A percentile compares a stretch with the other conserved stretches of the same genome.
Conservation (phyloP, 352 stramenopile genomes). For the Phytophthora citrophthora region DNA sequence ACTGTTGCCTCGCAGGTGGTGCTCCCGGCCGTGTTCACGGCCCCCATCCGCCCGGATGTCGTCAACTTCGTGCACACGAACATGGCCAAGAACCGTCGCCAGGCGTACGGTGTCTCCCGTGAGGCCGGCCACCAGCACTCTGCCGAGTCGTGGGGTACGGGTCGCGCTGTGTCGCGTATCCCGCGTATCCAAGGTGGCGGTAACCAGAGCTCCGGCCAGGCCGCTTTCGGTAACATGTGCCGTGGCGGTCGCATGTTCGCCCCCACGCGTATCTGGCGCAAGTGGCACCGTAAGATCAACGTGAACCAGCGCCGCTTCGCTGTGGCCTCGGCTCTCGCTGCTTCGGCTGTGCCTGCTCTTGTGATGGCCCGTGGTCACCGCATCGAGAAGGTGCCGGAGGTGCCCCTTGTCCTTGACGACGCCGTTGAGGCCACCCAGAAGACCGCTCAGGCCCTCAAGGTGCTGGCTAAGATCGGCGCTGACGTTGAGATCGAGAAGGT, state of each 20-base stretch:
- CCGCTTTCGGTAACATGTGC: constrained; percentile 99
- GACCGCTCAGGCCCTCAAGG: constrained; percentile 95
- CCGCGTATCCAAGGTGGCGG: constrained; percentile 98
- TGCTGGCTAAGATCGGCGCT: constrained; percentile 95
- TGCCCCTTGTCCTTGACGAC: constrained; percentile 97
- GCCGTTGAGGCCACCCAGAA: constrained; percentile 94
- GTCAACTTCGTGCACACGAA: constrained; percentile 99
- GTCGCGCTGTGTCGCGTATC: constrained; percentile 99
- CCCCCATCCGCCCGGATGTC: constrained; percentile 98
- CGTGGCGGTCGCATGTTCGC: constrained; percentile 98
- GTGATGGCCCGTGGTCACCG: constrained; percentile 98
- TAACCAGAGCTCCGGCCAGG: constrained; percentile 98
- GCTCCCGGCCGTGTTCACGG: constrained; percentile 96
- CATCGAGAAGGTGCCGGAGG: constrained; percentile 97
- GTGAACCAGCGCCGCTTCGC: constrained; percentile 98
- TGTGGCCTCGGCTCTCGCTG: constrained; percentile 96
- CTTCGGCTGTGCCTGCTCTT: constrained; percentile 96
- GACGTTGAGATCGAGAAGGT: constrained; percentile 97
- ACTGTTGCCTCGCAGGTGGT: constrained; percentile 90
- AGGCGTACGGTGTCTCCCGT: constrained; percentile 98
- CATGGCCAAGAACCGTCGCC: constrained; percentile 99
- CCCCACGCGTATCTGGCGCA: constrained; percentile 99
- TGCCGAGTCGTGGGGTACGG: constrained; percentile 98
- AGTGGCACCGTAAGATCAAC: constrained; percentile 99
- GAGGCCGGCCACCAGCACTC: constrained; percentile 97